Conservation (phyloP, 176 grass and related monocot species). For the Phyllostachys edulis region DNA sequence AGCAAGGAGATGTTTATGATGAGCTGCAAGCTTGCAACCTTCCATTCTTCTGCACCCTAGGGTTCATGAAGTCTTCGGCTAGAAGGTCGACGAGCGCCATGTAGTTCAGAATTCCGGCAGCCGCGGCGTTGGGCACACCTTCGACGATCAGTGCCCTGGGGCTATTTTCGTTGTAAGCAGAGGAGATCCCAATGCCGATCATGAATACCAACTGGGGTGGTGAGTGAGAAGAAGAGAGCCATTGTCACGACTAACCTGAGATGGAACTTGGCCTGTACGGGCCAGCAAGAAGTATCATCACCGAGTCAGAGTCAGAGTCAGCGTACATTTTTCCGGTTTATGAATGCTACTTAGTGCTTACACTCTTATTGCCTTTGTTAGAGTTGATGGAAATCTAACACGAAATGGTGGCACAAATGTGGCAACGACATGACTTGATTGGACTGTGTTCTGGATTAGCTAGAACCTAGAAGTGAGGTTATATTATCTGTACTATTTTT, state of each 20-base stretch:
- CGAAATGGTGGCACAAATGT: neutral
- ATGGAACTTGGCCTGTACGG: constrained; percentile 48
- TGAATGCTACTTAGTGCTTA: neutral
- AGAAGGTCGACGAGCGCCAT: constrained; percentile 73
- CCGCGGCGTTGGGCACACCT: constrained; percentile 45
- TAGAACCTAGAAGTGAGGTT: no score
- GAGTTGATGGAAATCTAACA: neutral
- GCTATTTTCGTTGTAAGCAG: constrained; percentile 60
- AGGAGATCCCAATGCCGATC: constrained; percentile 70
- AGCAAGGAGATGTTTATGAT: constrained; percentile 47
- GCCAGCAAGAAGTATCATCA: neutral
- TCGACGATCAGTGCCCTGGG: constrained; percentile 54
- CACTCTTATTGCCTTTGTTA: neutral
- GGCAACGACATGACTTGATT: neutral
- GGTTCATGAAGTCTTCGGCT: constrained; percentile 61
- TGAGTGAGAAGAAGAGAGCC: constrained; percentile 66
- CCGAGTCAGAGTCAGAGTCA: no score
- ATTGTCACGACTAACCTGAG: constrained; percentile 31
- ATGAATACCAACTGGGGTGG: constrained; percentile 59
- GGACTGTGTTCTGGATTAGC: neutral
- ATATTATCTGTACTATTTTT: no score
- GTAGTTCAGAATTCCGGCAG: constrained; percentile 62
- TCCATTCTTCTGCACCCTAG: constrained; percentile 48
- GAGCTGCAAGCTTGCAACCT: constrained; percentile 37
- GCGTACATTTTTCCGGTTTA: neutral